These are phyloP conservation scores for Daldinia bambusicola DNA, from an alignment of 495 filamentous ascomycete genomes.

Conservation along the genomic window DNA sequence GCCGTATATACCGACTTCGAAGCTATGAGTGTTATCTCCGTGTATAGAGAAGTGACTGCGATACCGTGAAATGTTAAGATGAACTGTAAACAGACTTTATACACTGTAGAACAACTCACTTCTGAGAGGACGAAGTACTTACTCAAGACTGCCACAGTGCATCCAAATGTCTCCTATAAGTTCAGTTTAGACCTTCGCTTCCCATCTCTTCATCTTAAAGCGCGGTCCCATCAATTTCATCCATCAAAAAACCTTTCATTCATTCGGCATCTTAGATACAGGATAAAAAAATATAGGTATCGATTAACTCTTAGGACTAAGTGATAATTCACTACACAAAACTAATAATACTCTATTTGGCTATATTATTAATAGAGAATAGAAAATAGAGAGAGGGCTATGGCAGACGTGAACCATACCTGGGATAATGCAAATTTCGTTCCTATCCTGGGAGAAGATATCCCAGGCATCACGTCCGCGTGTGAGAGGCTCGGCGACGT, in stretches of 20 bases:
- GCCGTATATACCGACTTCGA: neutral
- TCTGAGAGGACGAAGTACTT: neutral
- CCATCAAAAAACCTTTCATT: neutral
- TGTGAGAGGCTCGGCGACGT: conserved; percentile 16
- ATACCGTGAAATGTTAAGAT: neutral
- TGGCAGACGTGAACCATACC: neutral
- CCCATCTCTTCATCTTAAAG: neutral
- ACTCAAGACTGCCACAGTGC: neutral
- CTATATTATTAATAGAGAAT: too few relatives aligned
- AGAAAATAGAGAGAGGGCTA: neutral
- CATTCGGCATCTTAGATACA: neutral
- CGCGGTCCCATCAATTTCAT: neutral
- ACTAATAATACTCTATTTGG: too few relatives aligned
- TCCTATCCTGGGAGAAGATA: neutral
- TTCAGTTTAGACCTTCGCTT: neutral
- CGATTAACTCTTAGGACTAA: neutral
- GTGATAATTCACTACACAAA: neutral
- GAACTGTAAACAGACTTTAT: neutral
- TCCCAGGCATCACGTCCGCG: conserved; percentile 1
- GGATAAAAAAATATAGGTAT: neutral
- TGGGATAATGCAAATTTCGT: conserved; percentile 11
- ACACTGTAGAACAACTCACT: neutral
- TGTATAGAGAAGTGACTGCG: neutral
- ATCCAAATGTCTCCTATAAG: conserved; percentile 4
- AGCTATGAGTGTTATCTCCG: neutral